Base-by-base conservation (phyloP, 208 protist species). In the Crithidia acanthocephali region DNA sequence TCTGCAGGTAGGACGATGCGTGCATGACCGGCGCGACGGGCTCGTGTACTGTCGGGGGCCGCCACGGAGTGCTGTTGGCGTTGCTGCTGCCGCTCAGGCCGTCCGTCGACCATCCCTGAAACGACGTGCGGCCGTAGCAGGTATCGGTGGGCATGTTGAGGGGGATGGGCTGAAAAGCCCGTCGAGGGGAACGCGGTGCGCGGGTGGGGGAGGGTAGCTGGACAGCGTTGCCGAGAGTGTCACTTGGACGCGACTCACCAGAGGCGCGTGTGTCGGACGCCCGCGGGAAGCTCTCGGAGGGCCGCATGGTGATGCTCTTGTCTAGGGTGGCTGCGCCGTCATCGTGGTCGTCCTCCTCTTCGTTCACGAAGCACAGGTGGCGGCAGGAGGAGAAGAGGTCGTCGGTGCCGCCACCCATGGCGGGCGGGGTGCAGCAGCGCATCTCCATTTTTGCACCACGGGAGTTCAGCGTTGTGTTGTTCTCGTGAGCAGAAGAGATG, bases 131-230 rank as follows among this genome's bases (percentile, higher is more conserved):
- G 8, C 72, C 65, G 44, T 44, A 62, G 72, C 40, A 71, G 58
- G 20, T 8, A 4, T 67, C 72, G 6, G 23, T 15, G 1, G 72
- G 44, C 28, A 68, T 56, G 51, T 72, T 72, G 27, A 72, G 63
- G 5, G 65, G 42, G 40, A 78, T 78, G 11, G 72, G 51, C 59
- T 78, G 65, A 32, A 78, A 78, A 2, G 72, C 72, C n/a, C 66
- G 65, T 2, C 57, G 56, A 1, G 72, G 72, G 27, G 72, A 77
- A 48, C 58, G 58, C 13, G 57, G 72, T 25, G 10, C 35, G 9
- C 58, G 65, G 16, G 37, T 48, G 4, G 72, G 72, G 16, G 72
- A 78, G 27, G 72, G 72, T 50, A 72, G 58, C 25, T 51, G 32
- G 4, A 56, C 51, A 18, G 20, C 44, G 1, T 22, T 48, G 59